A percentile compares a stretch with the other conserved stretches of the same genome.
phyloP scores from a whole-genome alignment of 495 filamentous ascomycete genomes.

The Penicillium bovifimosum region DNA sequence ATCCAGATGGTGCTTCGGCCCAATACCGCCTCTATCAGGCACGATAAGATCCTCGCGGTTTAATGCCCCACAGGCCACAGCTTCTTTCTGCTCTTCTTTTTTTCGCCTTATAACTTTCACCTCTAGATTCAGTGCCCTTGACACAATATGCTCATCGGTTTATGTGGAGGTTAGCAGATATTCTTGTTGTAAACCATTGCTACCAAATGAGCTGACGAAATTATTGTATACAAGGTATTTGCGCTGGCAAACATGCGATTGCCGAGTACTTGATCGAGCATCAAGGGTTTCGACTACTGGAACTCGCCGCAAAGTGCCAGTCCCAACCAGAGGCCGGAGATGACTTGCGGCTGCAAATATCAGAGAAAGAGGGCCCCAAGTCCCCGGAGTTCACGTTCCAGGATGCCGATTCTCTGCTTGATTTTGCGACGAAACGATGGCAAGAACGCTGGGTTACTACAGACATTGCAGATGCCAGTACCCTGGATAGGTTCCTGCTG shows the following conservation, averaged over 20 bases:
- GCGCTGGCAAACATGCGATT: slow-evolving; percentile 82
- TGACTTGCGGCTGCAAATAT: slow-evolving; percentile 28
- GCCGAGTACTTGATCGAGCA: slow-evolving; percentile 74
- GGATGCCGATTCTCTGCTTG: slow-evolving; percentile 57
- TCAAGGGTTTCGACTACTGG: slow-evolving; percentile 60
- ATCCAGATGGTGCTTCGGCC: background rate
- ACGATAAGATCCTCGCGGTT: slow-evolving; percentile 4
- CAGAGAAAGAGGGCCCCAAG: slow-evolving; percentile 20
- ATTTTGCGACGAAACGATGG: slow-evolving; percentile 84
- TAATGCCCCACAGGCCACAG: slow-evolving; percentile 7
- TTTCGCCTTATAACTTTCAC: background rate
- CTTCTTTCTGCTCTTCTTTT: background rate
- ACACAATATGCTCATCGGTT: slow-evolving; percentile 76
- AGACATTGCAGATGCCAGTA: slow-evolving; percentile 61
- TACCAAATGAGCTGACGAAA: slow-evolving; percentile 11
- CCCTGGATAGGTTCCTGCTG: slow-evolving; percentile 65
- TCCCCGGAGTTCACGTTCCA: slow-evolving; percentile 45
- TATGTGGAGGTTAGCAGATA: slow-evolving; percentile 71
- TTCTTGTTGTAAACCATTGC: background rate
- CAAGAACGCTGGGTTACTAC: slow-evolving; percentile 76
- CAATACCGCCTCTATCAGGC: slow-evolving; percentile 2
- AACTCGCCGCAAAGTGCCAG: slow-evolving; percentile 21
- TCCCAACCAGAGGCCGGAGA: slow-evolving; percentile 23
- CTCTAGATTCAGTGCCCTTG: background rate
- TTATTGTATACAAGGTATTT: slow-evolving; percentile 57